phyloP scores from a whole-genome alignment of 2,329 filamentous ascomycete species.

The Lachnellula arida region DNA sequence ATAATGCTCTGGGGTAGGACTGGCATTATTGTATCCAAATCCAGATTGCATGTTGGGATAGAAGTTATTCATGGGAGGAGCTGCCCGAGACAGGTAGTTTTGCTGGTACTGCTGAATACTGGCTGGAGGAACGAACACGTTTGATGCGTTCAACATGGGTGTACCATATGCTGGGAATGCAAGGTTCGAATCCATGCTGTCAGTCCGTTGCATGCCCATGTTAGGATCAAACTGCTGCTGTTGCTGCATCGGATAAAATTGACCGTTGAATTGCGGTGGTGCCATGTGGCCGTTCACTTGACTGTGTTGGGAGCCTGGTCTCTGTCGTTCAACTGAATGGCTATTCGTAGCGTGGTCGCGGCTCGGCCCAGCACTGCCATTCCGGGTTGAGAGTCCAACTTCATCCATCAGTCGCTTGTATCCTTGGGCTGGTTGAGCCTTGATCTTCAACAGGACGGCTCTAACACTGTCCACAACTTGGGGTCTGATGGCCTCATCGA shows the following conservation, averaged over 20 bases:
- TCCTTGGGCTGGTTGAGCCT: slow-evolving; percentile 88
- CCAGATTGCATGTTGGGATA: slow-evolving; percentile 53
- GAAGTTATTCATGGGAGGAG: slow-evolving; percentile 51
- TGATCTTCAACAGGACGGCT: slow-evolving; percentile 80
- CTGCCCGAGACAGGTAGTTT: slow-evolving; percentile 48
- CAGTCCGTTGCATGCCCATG: slow-evolving; percentile 48
- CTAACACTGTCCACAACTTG: slow-evolving; percentile 92
- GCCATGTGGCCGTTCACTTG: slow-evolving; percentile 45
- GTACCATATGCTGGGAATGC: slow-evolving; percentile 48
- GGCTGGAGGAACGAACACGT: slow-evolving; percentile 43
- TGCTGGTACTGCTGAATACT: slow-evolving; percentile 56
- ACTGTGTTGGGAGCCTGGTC: slow-evolving; percentile 48
- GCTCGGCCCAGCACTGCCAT: slow-evolving; percentile 35
- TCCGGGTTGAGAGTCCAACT: slow-evolving; percentile 76
- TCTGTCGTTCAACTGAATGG: slow-evolving; percentile 45
- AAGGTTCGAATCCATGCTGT: slow-evolving; percentile 47
- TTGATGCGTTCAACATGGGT: slow-evolving; percentile 46
- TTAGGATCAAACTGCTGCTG: slow-evolving; percentile 45
- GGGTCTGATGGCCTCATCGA: slow-evolving; percentile 82
- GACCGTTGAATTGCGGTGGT: slow-evolving; percentile 38
- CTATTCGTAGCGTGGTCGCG: slow-evolving; percentile 31
- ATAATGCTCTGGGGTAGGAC: slow-evolving; percentile 51
- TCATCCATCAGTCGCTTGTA: slow-evolving; percentile 99
- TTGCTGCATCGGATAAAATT: slow-evolving; percentile 50
- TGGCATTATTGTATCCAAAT: slow-evolving; percentile 47